Evolutionary conservation across 2,329 filamentous ascomycete species (phyloP).

Genomic region (Ceratocystis variospora): DNA sequence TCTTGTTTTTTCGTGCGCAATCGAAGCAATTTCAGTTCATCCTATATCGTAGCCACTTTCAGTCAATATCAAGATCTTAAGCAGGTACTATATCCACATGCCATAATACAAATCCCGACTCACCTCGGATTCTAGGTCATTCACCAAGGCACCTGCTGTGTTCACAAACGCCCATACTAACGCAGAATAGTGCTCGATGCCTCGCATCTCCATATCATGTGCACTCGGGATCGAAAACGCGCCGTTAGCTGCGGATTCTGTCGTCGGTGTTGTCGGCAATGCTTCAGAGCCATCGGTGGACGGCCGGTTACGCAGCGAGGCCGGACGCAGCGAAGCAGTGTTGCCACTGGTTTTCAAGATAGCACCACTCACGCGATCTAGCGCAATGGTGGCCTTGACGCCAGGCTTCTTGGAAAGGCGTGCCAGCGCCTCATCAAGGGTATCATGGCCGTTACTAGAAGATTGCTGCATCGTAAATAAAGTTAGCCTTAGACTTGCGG

Average conservation of each 20-base stretch:
- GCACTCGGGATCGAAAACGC: conserved; percentile 25
- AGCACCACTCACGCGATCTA: conserved; percentile 57
- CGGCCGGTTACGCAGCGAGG: conserved; percentile 22
- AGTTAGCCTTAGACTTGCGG: neutral
- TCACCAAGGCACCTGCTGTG: conserved; percentile 53
- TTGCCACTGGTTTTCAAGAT: conserved; percentile 65
- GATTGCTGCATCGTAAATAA: conserved; percentile 1
- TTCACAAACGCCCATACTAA: conserved; percentile 67
- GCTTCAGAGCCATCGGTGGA: conserved; percentile 13
- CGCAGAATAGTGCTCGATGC: conserved; percentile 57
- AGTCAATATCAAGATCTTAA: conserved; percentile 1
- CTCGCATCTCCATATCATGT: conserved; percentile 39
- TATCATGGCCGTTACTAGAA: conserved; percentile 34
- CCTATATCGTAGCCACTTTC: conserved; percentile 30
- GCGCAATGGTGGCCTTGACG: conserved; percentile 62
- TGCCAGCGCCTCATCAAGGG: conserved; percentile 50
- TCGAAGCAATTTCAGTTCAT: conserved; percentile 62
- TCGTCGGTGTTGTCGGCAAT: conserved; percentile 24
- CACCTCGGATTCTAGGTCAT: conserved; percentile 59
- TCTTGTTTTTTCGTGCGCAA: conserved; percentile 76
- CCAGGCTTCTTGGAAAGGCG: conserved; percentile 64
- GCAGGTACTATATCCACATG: neutral
- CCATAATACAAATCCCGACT: conserved; percentile 11
- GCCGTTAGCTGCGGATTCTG: conserved; percentile 23
- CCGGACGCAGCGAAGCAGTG: conserved; percentile 40